Base-by-base conservation (phyloP, 345 rosid genomes). In the Cardamine chenopodiifolia region DNA sequence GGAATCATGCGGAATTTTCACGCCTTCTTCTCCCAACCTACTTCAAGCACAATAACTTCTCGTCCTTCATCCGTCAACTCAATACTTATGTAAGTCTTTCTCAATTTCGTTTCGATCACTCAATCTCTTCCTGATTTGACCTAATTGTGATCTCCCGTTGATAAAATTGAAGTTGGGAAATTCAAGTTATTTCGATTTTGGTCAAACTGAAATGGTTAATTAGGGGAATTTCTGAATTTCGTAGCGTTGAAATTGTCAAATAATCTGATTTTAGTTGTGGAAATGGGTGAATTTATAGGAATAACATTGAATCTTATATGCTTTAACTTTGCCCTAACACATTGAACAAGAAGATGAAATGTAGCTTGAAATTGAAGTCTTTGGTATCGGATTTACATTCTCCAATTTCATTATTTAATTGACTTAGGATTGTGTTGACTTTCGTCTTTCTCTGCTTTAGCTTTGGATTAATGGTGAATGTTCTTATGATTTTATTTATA, bases 41-140 rank as follows among this genome's bases (percentile, higher is more conserved):
- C 79, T 93, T 93, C 91, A 93, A 93, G 84, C 98, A 93, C 85
- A 91, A 88, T 55, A 93, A 93, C 68, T 93, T 93, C 85, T 89
- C 98, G 50, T 91, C 97, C 79, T 88, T 90, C 77, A 87, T 90
- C 69, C 82, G 92, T 45, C 94, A 90, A 76, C 85, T 90, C 35
- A 89, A 90, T 54, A 86, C 97, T 66, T 90, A 90, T 66, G 93
- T 90, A 56, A 77, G 90, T 64, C 37, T 31, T 26, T 64, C 40
- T 42, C 34, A 8, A 29, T 40, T 62, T 20, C 48, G 58, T 17
- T 34, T 35, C 34, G 17, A 28, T 23, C 18, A n/a, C 20, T n/a
- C 1, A 20, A 20, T 50, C 39, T 61, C 14, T 32, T 31, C 29
- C 58, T 18, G 45, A 7, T 22, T 56, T 76, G 70, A 60, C 62